phyloP scores from a whole-genome alignment of 441 rosid genomes.

The Brassica balearica region DNA sequence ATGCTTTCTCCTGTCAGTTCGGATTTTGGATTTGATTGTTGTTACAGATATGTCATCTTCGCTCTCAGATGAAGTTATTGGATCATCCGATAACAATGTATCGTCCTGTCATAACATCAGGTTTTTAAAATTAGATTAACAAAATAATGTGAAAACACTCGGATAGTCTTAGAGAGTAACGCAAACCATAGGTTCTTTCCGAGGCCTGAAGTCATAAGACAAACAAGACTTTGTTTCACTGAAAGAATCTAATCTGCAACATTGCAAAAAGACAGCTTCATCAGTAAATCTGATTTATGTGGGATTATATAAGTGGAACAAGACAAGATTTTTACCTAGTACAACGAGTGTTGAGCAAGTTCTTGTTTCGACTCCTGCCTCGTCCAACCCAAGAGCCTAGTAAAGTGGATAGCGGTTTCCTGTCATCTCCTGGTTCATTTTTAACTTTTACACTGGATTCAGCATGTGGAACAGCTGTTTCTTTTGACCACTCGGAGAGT shows the following conservation, averaged over 20 bases:
- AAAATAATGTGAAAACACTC: not conserved
- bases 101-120: constrained; percentile 46
- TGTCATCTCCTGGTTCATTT: constrained; percentile 51
- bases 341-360: constrained; percentile 58
- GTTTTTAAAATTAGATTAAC: constrained; percentile 4
- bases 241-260: constrained; percentile 40
- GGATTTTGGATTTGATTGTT: constrained; percentile 48
- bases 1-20: constrained; percentile 77
- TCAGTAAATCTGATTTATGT: constrained; percentile 40
- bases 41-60: constrained; percentile 51
- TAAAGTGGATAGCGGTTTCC: constrained; percentile 52
- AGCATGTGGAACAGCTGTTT: constrained; percentile 48
- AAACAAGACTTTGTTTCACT: constrained; percentile 39
- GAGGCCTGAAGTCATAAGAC: constrained; percentile 48
- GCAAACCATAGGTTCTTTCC: constrained; percentile 47
- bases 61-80: constrained; percentile 56
- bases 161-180: constrained; percentile 8
- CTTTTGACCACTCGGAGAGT: constrained; percentile 60
- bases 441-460: constrained; percentile 36
- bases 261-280: constrained; percentile 35
- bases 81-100: constrained; percentile 51
- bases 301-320: constrained; percentile 41
- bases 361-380: constrained; percentile 55
- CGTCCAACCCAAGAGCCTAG: constrained; percentile 49
- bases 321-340: constrained; percentile 36